These are phyloP conservation scores for Sanghuangporus weigelae DNA, from an alignment of 1,284 basidiomycete species.

Conservation along the genomic window DNA sequence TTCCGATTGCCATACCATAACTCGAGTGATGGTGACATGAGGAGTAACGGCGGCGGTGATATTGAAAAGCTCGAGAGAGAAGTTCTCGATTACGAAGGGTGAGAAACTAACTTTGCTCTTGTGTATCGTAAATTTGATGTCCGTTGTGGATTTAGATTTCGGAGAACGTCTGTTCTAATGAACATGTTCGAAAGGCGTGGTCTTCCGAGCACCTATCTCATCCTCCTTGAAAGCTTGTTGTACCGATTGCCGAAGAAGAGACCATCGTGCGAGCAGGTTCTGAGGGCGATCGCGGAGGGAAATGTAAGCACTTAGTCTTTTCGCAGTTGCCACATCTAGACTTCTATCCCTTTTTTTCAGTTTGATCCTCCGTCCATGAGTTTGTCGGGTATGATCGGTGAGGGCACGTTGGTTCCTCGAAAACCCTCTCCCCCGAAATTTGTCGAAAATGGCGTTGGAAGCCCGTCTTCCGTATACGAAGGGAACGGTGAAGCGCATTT, in stretches of 20 bases:
- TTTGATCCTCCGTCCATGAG: constrained; percentile 21
- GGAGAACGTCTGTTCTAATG: constrained; percentile 43
- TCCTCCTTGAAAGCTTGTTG: constrained; percentile 69
- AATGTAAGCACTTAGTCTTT: constrained; percentile 37
- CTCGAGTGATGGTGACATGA: constrained; percentile 48
- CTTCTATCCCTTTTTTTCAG: constrained; percentile 12
- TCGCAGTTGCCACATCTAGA: background rate
- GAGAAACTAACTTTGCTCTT: background rate
- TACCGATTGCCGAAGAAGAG: constrained; percentile 53
- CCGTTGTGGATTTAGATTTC: constrained; percentile 41
- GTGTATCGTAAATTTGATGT: background rate
- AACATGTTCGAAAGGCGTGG: constrained; percentile 60
- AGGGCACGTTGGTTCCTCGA: constrained; percentile 12
- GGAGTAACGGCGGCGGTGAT: constrained; percentile 51
- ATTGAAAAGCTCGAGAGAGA: constrained; percentile 65
- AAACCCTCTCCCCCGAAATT: constrained; percentile 1
- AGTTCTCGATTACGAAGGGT: constrained; percentile 75
- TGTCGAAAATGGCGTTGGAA: background rate
- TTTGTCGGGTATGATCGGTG: background rate
- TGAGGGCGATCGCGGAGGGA: constrained; percentile 57
- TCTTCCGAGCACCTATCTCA: constrained; percentile 62
- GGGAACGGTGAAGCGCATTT: background rate
- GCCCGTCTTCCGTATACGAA: background rate
- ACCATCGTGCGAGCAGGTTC: constrained; percentile 70
- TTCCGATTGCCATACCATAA: constrained; percentile 78